These are phyloP conservation scores for Pseudocercospora ulei DNA, from an alignment of 2,329 filamentous ascomycete genomes.

Conservation along the genomic window DNA sequence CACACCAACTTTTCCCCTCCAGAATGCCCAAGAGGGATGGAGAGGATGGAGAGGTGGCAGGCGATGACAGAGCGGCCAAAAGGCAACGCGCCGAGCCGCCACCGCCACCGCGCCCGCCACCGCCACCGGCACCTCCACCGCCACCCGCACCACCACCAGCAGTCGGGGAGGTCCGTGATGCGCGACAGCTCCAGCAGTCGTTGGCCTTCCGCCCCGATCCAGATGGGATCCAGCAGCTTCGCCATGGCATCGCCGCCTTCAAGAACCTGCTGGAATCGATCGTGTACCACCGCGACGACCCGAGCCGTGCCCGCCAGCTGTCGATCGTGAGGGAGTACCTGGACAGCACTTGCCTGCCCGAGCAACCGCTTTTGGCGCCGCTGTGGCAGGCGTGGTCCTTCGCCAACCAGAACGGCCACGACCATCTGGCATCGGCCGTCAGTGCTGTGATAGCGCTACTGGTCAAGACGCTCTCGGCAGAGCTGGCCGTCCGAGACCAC, in stretches of 20 bases:
- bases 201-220: constrained; percentile 64
- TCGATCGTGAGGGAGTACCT: constrained; percentile 61
- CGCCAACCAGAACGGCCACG: constrained; percentile 68
- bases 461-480: constrained; percentile 63
- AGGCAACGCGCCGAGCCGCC: too few relatives aligned
- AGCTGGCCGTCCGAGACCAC: constrained; percentile 63
- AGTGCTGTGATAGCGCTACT: constrained; percentile 73
- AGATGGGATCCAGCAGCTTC: constrained; percentile 52
- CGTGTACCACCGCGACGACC: constrained; percentile 48
- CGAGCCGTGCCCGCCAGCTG: constrained; percentile 43
- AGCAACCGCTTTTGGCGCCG: constrained; percentile 60
- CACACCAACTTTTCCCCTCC: too few relatives aligned
- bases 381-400: constrained; percentile 83
- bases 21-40: too few relatives aligned
- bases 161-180: constrained; percentile 51
- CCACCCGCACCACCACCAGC: too few relatives aligned
- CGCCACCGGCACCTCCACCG: too few relatives aligned
- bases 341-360: constrained; percentile 44
- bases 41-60: too few relatives aligned
- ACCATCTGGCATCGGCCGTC: constrained; percentile 68
- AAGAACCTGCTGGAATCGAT: constrained; percentile 59
- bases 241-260: constrained; percentile 61
- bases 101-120: too few relatives aligned
- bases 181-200: constrained; percentile 58
- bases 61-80: too few relatives aligned